These are phyloP conservation scores for Arthroderma sp. DNA, from an alignment of 2,329 filamentous ascomycete genomes.

Conservation along the genomic window DNA sequence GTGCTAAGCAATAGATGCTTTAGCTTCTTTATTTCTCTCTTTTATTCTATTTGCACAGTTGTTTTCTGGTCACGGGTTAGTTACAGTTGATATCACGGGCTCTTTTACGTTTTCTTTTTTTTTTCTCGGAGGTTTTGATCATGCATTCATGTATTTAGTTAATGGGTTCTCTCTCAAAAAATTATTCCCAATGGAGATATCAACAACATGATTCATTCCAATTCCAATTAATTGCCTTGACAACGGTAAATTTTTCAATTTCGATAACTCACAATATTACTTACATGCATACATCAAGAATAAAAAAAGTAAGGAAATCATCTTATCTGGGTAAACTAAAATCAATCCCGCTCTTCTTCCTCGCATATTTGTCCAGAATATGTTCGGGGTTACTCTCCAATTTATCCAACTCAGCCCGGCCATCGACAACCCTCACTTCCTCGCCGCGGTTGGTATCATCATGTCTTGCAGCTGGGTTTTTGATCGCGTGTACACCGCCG, in stretches of 20 bases:
- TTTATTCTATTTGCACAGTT: constrained; percentile 1
- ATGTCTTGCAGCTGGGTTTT: constrained; percentile 34
- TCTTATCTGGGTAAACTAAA: no score
- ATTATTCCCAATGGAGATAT: not conserved
- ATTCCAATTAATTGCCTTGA: not conserved
- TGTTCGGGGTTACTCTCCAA: constrained; percentile 32
- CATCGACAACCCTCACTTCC: constrained; percentile 9
- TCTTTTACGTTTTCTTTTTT: constrained; percentile 4
- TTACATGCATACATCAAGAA: no score
- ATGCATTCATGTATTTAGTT: not conserved
- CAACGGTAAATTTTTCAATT: no score
- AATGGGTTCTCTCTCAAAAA: not conserved
- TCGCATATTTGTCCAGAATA: constrained; percentile 20
- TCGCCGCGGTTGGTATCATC: not conserved
- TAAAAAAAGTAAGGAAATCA: no score
- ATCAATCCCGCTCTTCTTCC: constrained; percentile 15
- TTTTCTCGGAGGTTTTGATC: not conserved
- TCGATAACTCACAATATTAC: no score
- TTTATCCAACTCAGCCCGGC: constrained; percentile 10
- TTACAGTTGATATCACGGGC: no score
- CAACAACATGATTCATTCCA: not conserved
- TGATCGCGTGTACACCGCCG: constrained; percentile 17
- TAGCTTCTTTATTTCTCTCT: constrained; percentile 1
- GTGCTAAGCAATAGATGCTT: not conserved
- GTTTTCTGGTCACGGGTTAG: no score